These are phyloP conservation scores for Phylloboletellus chloephorus DNA, from an alignment of 1,284 basidiomycete genomes.

Conservation along the genomic window DNA sequence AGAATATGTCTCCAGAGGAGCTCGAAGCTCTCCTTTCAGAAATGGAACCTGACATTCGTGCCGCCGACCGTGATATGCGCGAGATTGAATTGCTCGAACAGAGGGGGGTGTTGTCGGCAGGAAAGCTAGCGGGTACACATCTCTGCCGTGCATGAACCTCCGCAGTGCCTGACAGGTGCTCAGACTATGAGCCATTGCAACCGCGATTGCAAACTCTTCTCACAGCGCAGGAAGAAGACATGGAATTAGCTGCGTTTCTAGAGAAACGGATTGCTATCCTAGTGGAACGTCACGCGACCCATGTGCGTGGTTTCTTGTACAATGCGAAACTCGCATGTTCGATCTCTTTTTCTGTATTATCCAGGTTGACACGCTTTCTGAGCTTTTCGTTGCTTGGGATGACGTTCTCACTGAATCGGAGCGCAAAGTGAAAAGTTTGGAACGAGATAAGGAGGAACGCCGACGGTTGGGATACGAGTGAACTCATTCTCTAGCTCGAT, in stretches of 20 bases:
- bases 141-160: not conserved
- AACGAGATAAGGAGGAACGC: constrained; percentile 54
- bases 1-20: constrained; percentile 59
- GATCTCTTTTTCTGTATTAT: not conserved
- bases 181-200: constrained; percentile 58
- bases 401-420: constrained; percentile 62
- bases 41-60: constrained; percentile 75
- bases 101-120: constrained; percentile 65
- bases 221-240: constrained; percentile 56
- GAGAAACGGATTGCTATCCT: constrained; percentile 60
- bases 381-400: constrained; percentile 77
- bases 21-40: constrained; percentile 65
- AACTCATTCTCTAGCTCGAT: not conserved
- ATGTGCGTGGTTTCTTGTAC: constrained; percentile 40
- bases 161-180: not conserved
- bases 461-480: constrained; percentile 49
- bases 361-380: constrained; percentile 71
- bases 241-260: constrained; percentile 46
- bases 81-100: constrained; percentile 66
- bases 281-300: constrained; percentile 61
- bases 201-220: constrained; percentile 56
- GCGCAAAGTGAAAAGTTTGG: constrained; percentile 47
- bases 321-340: not conserved
- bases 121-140: constrained; percentile 55
- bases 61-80: constrained; percentile 71